Percentiles rank a stretch among this genome's conserved stretches.
These are phyloP conservation scores for Hysterangium stoloniferum DNA, from an alignment of 768 basidiomycete species.

Conservation along the genomic window DNA sequence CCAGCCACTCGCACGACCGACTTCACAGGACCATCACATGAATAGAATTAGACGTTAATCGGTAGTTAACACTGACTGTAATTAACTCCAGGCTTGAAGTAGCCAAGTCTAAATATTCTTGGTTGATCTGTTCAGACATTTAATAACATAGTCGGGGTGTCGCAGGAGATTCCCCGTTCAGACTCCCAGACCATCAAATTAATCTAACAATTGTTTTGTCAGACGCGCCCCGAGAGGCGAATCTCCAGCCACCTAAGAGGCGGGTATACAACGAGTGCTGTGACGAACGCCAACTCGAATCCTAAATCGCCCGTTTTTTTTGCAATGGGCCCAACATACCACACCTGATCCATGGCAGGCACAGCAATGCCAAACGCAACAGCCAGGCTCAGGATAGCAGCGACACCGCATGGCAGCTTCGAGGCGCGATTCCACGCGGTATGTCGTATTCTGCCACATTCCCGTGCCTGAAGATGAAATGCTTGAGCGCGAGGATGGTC, in stretches of 20 bases:
- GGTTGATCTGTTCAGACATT: too few species aligned
- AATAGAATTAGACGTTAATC: too few species aligned
- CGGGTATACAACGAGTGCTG: conserved; percentile 41
- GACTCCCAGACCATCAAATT: too few species aligned
- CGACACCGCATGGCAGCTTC: conserved; percentile 52
- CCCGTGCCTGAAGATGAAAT: conserved; percentile 52
- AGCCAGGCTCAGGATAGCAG: conserved; percentile 46
- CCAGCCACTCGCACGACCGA: too few species aligned
- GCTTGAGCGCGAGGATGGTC: conserved; percentile 56
- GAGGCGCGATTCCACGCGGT: conserved; percentile 45
- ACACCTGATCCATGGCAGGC: conserved; percentile 63
- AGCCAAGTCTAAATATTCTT: too few species aligned
- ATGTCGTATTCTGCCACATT: conserved; percentile 43
- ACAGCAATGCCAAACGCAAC: conserved; percentile 45
- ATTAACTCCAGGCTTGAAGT: too few species aligned
- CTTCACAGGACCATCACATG: too few species aligned
- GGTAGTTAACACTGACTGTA: too few species aligned
- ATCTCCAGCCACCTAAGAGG: conserved; percentile 39
- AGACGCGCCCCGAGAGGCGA: conserved; percentile 16
- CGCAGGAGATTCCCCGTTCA: too few species aligned
- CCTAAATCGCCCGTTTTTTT: conserved; percentile 61
- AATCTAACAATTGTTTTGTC: background rate
- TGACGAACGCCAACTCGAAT: conserved; percentile 49
- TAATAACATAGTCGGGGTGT: too few species aligned
- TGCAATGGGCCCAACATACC: conserved; percentile 67